phyloP scores from a whole-genome alignment of 345 rosid genomes.

The Camelina laxa region DNA sequence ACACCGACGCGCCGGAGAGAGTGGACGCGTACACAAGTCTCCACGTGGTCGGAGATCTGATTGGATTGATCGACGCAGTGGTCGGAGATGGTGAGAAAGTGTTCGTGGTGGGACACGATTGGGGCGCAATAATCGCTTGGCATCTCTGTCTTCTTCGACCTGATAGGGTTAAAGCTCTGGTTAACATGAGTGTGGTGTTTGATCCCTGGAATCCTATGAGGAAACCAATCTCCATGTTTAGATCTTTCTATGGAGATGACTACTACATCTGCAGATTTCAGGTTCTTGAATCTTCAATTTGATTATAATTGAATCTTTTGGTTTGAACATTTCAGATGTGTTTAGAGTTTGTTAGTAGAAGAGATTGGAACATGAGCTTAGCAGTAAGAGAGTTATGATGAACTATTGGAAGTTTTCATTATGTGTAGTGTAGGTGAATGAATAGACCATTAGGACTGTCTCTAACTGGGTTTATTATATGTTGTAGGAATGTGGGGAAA shows the following conservation, averaged over 20 bases:
- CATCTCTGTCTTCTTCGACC: conserved; percentile 45
- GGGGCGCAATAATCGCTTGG: conserved; percentile 49
- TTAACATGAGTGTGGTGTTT: conserved; percentile 42
- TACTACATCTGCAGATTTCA: conserved; percentile 47
- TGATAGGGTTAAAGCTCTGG: conserved; percentile 43
- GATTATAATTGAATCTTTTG: background rate
- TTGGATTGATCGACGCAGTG: conserved; percentile 42
- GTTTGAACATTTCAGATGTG: background rate
- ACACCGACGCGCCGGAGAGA: conserved; percentile 39
- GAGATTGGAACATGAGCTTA: background rate
- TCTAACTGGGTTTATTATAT: background rate
- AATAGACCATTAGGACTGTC: conserved; percentile 1
- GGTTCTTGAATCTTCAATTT: background rate
- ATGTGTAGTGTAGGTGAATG: conserved; percentile 18
- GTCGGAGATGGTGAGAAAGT: conserved; percentile 40
- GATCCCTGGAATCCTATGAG: conserved; percentile 40
- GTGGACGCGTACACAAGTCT: conserved; percentile 37
- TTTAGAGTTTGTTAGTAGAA: background rate
- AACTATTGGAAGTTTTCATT: background rate
- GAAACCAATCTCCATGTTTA: conserved; percentile 30
- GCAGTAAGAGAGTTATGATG: too few relatives aligned
- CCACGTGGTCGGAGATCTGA: conserved; percentile 46
- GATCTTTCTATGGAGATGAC: conserved; percentile 42
- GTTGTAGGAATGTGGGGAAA: conserved; percentile 63
- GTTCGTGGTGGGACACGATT: conserved; percentile 48